These are phyloP conservation scores for Zygosaccharomyces lentus DNA, from an alignment of 805 yeast genomes.

Conservation along the genomic window DNA sequence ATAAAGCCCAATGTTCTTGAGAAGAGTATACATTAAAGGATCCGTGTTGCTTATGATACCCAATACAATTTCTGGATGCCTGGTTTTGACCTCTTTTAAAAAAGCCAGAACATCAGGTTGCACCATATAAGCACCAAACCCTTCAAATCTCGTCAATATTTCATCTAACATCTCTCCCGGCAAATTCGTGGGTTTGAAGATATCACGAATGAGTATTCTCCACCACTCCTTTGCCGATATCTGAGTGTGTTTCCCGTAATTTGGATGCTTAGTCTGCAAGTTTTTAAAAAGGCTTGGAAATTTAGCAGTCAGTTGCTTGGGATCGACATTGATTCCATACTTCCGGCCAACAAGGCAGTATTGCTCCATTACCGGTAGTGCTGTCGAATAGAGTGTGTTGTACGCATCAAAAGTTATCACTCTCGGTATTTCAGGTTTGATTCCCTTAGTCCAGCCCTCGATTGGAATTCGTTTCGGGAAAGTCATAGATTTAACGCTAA, in stretches of 20 bases:
- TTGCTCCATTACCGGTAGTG: slow-evolving; percentile 48
- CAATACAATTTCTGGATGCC: slow-evolving; percentile 35
- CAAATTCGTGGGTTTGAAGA: slow-evolving; percentile 38
- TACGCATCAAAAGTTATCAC: slow-evolving; percentile 65
- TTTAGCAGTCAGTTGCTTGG: slow-evolving; percentile 21
- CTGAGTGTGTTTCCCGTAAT: slow-evolving; percentile 50
- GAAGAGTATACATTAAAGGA: slow-evolving; percentile 43
- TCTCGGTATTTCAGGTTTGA: slow-evolving; percentile 34
- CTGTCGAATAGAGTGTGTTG: slow-evolving; percentile 60
- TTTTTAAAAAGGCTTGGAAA: slow-evolving; percentile 37
- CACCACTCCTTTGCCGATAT: slow-evolving; percentile 51
- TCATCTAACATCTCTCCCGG: slow-evolving; percentile 41
- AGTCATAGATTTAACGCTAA: neutral
- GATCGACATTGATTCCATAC: slow-evolving; percentile 40
- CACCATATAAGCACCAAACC: slow-evolving; percentile 48
- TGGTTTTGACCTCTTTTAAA: slow-evolving; percentile 33
- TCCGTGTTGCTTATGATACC: slow-evolving; percentile 62
- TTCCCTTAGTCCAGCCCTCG: slow-evolving; percentile 10
- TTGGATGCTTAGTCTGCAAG: slow-evolving; percentile 45
- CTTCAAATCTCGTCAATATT: slow-evolving; percentile 46
- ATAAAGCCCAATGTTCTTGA: slow-evolving; percentile 45
- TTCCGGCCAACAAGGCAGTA: slow-evolving; percentile 47
- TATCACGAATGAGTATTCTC: slow-evolving; percentile 44
- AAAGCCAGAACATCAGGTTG: slow-evolving; percentile 52
- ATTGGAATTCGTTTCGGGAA: slow-evolving; percentile 16